Evolutionary conservation across 2,329 filamentous ascomycete genomes (phyloP), one percentile per base, ranked within the genome.

Genomic region (Leptographium radiaticola): DNA sequence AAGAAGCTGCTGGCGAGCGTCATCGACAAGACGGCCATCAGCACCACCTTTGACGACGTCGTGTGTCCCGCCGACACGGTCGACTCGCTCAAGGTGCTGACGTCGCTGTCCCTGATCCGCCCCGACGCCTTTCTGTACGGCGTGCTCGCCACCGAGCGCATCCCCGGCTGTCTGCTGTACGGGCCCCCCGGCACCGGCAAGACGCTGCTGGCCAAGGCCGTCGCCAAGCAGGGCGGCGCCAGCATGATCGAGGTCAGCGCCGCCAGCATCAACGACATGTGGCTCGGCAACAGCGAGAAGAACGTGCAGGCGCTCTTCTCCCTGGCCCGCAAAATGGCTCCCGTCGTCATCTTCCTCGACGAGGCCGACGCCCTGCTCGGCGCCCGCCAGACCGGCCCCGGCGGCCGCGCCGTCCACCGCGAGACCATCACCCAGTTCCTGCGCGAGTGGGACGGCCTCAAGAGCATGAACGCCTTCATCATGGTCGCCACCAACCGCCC

Each of bases 401-500:
- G 25, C 25, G 25, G 81, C 60, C 77, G 87, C 34, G 80, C 80
- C 7, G 83, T 80, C 2, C 87, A 94, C 61, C 81, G 90, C 50
- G 91, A 96, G 66, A 84, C 93, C 53, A 90, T 97, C 67, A 98
- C 96, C 64, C 91, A 98, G 68, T 97, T 97, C 67, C 73, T 98
- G 50, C 86, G 89, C 53, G 91, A 97, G 67, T 97, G 91, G 93
- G 93, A 97, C 62, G 93, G 93, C 12, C 84, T 97, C 74, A 74
- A 30, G 13, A 50, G 36, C 49, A 43, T 83, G 48, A 86, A 86
- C 18, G 89, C 91, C 3, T 97, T 98, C 66, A 91, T 98, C 67
- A 96, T 98, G 89, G 89, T 97, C 0, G 91, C 93, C 33, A 97
- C 90, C 10, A 97, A 98, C 67, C 78, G 91, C 11, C 93, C 93